phyloP scores from a whole-genome alignment of 352 stramenopile genomes.

The Phytophthora pisi region DNA sequence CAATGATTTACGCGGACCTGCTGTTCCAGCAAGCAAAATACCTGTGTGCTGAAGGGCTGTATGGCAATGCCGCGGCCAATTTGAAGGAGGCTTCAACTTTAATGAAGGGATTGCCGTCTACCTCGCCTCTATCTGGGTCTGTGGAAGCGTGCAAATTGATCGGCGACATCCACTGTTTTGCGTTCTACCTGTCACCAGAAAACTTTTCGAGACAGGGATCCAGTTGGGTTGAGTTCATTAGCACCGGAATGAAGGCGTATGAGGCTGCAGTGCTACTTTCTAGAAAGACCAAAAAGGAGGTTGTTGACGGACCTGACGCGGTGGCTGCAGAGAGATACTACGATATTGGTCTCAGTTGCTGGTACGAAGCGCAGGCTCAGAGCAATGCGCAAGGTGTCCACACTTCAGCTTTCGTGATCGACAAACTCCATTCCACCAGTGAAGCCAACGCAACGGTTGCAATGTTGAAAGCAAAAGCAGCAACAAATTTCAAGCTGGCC shows the following conservation, averaged over 20 bases:
- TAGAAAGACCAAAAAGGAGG: conserved; percentile 14
- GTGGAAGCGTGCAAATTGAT: conserved; percentile 69
- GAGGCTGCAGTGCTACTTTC: conserved; percentile 39
- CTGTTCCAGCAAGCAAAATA: conserved; percentile 83
- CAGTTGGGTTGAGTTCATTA: conserved; percentile 73
- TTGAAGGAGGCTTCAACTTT: conserved; percentile 63
- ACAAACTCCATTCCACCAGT: neutral
- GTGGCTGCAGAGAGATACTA: conserved; percentile 59
- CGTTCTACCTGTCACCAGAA: conserved; percentile 77
- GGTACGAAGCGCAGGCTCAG: conserved; percentile 74
- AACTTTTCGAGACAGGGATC: conserved; percentile 51
- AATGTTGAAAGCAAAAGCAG: conserved; percentile 41
- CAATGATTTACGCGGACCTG: conserved; percentile 68
- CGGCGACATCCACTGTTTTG: conserved; percentile 82
- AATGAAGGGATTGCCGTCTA: conserved; percentile 45
- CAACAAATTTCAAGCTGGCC: conserved; percentile 49
- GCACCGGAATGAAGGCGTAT: conserved; percentile 61
- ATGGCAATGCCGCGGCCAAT: conserved; percentile 68
- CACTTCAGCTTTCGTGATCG: conserved; percentile 49
- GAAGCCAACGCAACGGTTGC: conserved; percentile 23
- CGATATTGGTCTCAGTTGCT: conserved; percentile 74
- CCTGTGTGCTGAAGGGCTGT: conserved; percentile 75
- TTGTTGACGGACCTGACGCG: conserved; percentile 5
- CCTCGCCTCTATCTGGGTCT: conserved; percentile 33
- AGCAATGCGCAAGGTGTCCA: conserved; percentile 39